Conservation (phyloP, 345 rosid genomes). For the Eucalyptus curtisii region DNA sequence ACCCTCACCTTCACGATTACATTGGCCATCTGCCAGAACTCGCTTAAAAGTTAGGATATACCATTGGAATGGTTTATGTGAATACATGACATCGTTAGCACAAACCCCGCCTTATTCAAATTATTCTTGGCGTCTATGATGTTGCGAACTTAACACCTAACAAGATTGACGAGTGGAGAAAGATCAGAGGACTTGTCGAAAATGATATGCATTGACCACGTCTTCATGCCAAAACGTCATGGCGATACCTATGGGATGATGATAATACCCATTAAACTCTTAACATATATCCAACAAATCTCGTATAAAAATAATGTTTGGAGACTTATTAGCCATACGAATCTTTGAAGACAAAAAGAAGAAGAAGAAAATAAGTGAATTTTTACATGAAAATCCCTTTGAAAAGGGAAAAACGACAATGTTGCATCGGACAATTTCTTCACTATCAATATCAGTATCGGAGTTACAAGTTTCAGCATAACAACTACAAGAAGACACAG, state of each 20-base stretch:
- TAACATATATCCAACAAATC: neutral
- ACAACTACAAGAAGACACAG: neutral
- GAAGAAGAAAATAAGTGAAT: neutral
- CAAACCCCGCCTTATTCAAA: neutral
- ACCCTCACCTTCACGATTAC: neutral
- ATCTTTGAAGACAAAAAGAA: neutral
- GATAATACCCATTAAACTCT: neutral
- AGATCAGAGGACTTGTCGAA: neutral
- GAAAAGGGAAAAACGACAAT: too few species aligned
- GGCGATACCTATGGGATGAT: neutral
- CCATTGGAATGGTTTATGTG: neutral
- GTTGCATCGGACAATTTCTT: too few species aligned
- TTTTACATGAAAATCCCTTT: neutral
- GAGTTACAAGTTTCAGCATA: neutral
- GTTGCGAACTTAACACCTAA: neutral
- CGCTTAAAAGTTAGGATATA: neutral
- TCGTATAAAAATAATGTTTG: neutral
- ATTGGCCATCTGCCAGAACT: neutral
- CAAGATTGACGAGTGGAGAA: neutral
- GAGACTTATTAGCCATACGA: neutral
- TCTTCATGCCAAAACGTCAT: neutral
- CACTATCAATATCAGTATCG: too few species aligned
- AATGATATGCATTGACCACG: neutral
- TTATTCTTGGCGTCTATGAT: neutral
- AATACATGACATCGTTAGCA: neutral